A percentile compares a stretch with the other conserved stretches of the same genome.
Conservation (phyloP, 1,284 basidiomycete genomes). For the Puccinia novopanici region DNA sequence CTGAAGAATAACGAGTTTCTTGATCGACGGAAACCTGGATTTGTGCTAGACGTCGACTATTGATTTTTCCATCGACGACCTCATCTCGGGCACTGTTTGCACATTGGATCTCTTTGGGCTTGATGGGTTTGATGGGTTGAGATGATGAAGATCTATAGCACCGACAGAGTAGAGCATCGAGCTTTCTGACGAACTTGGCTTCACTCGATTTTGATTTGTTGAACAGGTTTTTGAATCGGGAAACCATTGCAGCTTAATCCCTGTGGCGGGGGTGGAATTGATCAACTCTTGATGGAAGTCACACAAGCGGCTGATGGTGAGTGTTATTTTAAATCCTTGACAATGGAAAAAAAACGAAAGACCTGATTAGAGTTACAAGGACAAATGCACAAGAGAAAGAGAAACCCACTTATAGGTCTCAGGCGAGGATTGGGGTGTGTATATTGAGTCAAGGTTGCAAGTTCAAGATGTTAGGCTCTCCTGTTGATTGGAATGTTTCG, state of each 20-base stretch:
- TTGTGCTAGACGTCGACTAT: neutral
- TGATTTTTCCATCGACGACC: neutral
- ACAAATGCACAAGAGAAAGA: neutral
- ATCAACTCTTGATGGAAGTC: neutral
- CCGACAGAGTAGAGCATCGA: constrained; percentile 19
- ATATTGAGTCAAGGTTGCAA: neutral
- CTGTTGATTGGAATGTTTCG: neutral
- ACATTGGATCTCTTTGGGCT: neutral
- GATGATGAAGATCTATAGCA: constrained; percentile 10
- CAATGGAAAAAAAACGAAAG: neutral
- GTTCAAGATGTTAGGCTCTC: neutral
- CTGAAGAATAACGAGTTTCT: neutral
- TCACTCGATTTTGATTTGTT: constrained; percentile 7
- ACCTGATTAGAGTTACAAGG: neutral
- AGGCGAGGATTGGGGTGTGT: neutral
- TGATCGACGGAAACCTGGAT: constrained; percentile 6
- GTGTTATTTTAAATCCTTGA: neutral
- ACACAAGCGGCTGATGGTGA: neutral
- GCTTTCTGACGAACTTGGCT: neutral
- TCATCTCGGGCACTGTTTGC: neutral
- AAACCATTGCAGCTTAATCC: constrained; percentile 3
- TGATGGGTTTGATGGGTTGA: neutral
- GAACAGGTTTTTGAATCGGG: constrained; percentile 21
- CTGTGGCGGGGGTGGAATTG: neutral
- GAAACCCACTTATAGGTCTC: neutral